Evolutionary conservation across 2,329 filamentous ascomycete species (phyloP).

Genomic region (Gaeumannomyces sp.): DNA sequence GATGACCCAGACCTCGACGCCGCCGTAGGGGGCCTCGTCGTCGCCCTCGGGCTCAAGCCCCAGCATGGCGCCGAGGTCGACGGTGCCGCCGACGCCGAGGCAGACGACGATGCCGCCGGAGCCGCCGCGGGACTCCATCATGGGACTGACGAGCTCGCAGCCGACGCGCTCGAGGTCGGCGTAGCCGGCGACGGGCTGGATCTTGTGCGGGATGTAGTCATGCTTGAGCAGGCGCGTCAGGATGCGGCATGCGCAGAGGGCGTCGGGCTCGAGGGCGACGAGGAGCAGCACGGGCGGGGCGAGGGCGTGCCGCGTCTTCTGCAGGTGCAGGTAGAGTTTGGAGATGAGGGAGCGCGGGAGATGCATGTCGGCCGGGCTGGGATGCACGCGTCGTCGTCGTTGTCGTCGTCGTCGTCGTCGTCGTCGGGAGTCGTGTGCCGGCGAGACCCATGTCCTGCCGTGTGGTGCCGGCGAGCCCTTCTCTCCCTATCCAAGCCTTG

Average conservation of each 20-base stretch:
- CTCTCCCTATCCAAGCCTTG: too few relatives aligned
- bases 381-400: slow-evolving; percentile 3
- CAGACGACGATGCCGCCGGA: slow-evolving; percentile 86
- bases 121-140: slow-evolving; percentile 80
- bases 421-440: too few relatives aligned
- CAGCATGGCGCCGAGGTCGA: slow-evolving; percentile 76
- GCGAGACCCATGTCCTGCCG: too few relatives aligned
- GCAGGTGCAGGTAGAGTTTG: slow-evolving; percentile 84
- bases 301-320: slow-evolving; percentile 79
- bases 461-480: too few relatives aligned
- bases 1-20: slow-evolving; percentile 93
- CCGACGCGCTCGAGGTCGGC: slow-evolving; percentile 78
- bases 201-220: slow-evolving; percentile 97
- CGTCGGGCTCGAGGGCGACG: slow-evolving; percentile 89
- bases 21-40: slow-evolving; percentile 57
- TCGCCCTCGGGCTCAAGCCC: slow-evolving; percentile 66
- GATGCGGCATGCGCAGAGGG: slow-evolving; percentile 91
- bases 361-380: slow-evolving; percentile 60
- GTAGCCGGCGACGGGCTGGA: slow-evolving; percentile 91
- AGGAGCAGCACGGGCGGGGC: slow-evolving; percentile 88
- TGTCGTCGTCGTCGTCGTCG: too few relatives aligned
- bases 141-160: slow-evolving; percentile 70
- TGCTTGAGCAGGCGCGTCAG: slow-evolving; percentile 89
- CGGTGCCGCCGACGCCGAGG: slow-evolving; percentile 84
- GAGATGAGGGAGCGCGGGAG: slow-evolving; percentile 84